Conservation (phyloP, 2,329 filamentous ascomycete genomes). For the Gaeumannomyces tritici region DNA sequence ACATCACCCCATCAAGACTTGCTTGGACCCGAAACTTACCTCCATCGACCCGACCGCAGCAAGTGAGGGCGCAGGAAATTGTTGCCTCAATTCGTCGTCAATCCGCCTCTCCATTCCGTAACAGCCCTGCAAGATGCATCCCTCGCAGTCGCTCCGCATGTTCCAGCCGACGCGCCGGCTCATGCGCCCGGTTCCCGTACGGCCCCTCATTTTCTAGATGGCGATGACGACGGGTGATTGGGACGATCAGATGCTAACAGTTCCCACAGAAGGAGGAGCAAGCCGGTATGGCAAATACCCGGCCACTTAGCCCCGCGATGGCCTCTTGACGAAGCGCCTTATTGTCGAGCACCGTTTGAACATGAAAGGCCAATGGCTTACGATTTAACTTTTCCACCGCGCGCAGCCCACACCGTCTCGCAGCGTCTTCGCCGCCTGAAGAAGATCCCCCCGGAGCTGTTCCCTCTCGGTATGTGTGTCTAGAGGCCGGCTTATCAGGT, state of each 20-base stretch:
- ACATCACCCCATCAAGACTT: too few species aligned
- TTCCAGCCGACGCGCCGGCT: slow-evolving; percentile 56
- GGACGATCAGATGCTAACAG: too few species aligned
- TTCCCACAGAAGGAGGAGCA: slow-evolving; percentile 54
- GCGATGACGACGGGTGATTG: too few species aligned
- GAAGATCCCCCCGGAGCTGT: slow-evolving; percentile 86
- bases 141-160: slow-evolving; percentile 57
- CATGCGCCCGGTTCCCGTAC: slow-evolving; percentile 65
- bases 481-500: not conserved
- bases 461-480: slow-evolving; percentile 70
- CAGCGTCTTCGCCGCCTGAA: slow-evolving; percentile 86
- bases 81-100: slow-evolving; percentile 14
- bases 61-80: not conserved
- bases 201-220: slow-evolving; percentile 15
- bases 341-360: not conserved
- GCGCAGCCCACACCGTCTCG: slow-evolving; percentile 84
- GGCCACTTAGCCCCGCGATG: too few species aligned
- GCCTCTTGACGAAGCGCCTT: too few species aligned
- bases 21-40: too few species aligned
- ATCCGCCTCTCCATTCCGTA: too few species aligned
- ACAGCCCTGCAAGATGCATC: slow-evolving; percentile 43
- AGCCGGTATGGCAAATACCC: slow-evolving; percentile 44
- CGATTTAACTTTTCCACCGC: slow-evolving; percentile 7
- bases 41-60: too few species aligned
- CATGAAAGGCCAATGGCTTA: slow-evolving; percentile 2